Percentiles rank a stretch among this genome's conserved stretches.
These are phyloP conservation scores for Penicillium cataractarum DNA, from an alignment of 495 filamentous ascomycete species.

Conservation along the genomic window DNA sequence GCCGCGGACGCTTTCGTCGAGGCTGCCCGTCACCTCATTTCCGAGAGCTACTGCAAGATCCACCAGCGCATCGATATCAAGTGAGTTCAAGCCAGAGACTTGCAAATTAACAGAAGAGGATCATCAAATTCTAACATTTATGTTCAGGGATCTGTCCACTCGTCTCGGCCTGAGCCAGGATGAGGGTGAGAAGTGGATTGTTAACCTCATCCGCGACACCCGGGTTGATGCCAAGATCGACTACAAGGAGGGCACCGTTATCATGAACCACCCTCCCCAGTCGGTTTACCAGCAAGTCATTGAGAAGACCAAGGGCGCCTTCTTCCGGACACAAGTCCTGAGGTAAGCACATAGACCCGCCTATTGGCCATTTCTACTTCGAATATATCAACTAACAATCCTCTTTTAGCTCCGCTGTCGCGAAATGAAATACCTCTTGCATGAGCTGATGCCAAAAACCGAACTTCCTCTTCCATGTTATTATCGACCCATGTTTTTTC, in stretches of 20 bases:
- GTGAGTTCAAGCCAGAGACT: slow-evolving; percentile 42
- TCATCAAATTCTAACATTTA: background rate
- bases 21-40: slow-evolving; percentile 91
- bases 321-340: slow-evolving; percentile 83
- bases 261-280: slow-evolving; percentile 99
- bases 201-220: slow-evolving; percentile 97
- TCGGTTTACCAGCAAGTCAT: slow-evolving; percentile 99
- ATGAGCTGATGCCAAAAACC: slow-evolving; percentile 38
- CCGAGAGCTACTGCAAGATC: slow-evolving; percentile 99
- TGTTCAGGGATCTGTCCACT: slow-evolving; percentile 76
- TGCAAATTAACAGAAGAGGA: background rate
- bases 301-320: slow-evolving; percentile 91
- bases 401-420: slow-evolving; percentile 47
- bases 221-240: slow-evolving; percentile 98
- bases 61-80: slow-evolving; percentile 97
- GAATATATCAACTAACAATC: slow-evolving; percentile 9
- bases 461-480: slow-evolving; percentile 37
- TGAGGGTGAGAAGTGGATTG: slow-evolving; percentile 99
- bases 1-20: slow-evolving; percentile 91
- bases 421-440: slow-evolving; percentile 44
- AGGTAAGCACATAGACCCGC: slow-evolving; percentile 44
- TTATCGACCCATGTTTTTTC: slow-evolving; percentile 39
- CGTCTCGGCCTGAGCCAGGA: slow-evolving; percentile 87
- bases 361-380: background rate
- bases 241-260: slow-evolving; percentile 95